Conservation (phyloP, 768 basidiomycete genomes). For the Amanita rimosa region DNA sequence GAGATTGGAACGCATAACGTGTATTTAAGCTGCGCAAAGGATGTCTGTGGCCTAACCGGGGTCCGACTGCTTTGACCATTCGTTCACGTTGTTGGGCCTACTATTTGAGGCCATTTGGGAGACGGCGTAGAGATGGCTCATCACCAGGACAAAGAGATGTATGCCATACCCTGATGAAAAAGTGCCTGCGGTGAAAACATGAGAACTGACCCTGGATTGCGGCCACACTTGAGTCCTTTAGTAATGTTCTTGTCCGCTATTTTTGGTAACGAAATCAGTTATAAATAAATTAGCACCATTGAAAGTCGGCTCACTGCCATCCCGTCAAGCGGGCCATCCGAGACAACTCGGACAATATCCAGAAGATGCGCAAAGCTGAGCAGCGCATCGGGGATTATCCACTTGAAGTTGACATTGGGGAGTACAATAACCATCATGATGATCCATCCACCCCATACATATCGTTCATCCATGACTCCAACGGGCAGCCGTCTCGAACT, state of each 20-base stretch:
- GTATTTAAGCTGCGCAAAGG: background rate
- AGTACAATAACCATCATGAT: background rate
- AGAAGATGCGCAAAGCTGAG: background rate
- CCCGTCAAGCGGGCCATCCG: background rate
- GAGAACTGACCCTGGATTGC: background rate
- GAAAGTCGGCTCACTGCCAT: background rate
- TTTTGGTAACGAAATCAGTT: background rate
- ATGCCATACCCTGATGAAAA: background rate
- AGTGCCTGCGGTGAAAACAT: background rate
- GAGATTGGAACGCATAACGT: background rate
- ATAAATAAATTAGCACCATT: background rate
- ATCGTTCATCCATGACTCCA: background rate
- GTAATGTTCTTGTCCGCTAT: background rate
- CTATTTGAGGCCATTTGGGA: background rate
- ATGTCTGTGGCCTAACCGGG: background rate
- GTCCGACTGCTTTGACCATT: background rate
- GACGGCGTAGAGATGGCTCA: background rate
- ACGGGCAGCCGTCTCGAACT: background rate
- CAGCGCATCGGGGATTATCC: background rate
- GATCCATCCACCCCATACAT: background rate
- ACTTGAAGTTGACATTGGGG: constrained; percentile 7
- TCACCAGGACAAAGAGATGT: background rate
- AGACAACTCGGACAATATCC: background rate
- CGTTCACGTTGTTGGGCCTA: background rate
- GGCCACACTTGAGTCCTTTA: background rate